Evolutionary conservation across 345 rosid genomes (phyloP).

Genomic region (Melaleuca quinquenervia): DNA sequence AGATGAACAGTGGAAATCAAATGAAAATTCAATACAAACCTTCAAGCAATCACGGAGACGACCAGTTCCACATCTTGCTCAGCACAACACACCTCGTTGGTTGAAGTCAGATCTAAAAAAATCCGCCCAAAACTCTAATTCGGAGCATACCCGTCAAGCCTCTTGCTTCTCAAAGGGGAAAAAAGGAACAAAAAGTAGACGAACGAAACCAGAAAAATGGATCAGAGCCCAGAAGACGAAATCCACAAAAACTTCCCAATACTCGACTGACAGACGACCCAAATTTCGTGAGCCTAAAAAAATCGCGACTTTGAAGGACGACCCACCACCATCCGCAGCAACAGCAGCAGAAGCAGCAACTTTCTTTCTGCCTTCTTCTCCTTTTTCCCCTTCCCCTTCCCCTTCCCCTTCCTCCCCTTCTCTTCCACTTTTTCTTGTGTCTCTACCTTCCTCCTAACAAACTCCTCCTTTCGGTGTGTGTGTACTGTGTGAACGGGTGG

Average conservation of each 20-base stretch:
- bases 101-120: background rate
- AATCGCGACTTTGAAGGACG: background rate
- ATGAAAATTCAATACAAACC: background rate
- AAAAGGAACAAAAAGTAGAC: background rate
- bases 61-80: background rate
- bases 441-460: constrained; percentile 22
- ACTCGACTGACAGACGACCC: background rate
- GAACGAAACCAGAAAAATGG: background rate
- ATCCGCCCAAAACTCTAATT: background rate
- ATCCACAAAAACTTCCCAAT: background rate
- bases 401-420: background rate
- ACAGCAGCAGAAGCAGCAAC: background rate
- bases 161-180: background rate
- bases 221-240: background rate
- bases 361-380: background rate
- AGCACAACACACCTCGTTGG: background rate
- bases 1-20: background rate
- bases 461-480: constrained; percentile 8
- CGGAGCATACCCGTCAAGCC: background rate
- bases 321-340: background rate
- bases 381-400: background rate
- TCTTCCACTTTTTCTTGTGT: constrained; percentile 4
- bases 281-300: background rate
- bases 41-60: background rate
- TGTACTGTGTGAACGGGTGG: constrained; percentile 8